phyloP scores from a whole-genome alignment of 805 yeast genomes.

The Cyberlindnera bimundalis region DNA sequence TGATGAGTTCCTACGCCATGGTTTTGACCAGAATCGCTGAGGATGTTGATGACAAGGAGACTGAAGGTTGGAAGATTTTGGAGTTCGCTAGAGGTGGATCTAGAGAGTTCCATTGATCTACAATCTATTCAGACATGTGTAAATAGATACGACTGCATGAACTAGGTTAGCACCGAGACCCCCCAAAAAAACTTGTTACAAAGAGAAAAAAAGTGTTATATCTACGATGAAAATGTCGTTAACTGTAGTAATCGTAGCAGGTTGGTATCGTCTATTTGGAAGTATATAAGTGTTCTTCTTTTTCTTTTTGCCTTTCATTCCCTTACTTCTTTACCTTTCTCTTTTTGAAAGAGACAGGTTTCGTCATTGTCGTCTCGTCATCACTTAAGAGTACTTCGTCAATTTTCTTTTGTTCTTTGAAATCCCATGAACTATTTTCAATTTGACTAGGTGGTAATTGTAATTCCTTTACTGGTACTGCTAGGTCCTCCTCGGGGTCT shows the following conservation, averaged over 20 bases:
- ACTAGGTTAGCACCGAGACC: too few relatives aligned
- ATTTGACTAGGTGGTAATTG: constrained; percentile 17
- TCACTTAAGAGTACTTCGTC: constrained; percentile 15
- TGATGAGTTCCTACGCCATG: constrained; percentile 93
- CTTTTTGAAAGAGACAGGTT: constrained; percentile 21
- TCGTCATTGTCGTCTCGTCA: constrained; percentile 11
- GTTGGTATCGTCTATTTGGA: too few relatives aligned
- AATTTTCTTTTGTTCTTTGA: constrained; percentile 17
- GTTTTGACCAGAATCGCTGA: constrained; percentile 92
- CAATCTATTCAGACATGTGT: not conserved
- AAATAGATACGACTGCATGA: constrained; percentile 14
- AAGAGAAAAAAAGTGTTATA: too few relatives aligned
- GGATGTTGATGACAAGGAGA: constrained; percentile 80
- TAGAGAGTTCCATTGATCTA: constrained; percentile 54
- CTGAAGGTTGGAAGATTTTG: constrained; percentile 96
- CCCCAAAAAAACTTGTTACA: too few relatives aligned
- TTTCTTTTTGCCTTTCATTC: too few relatives aligned
- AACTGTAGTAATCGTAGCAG: too few relatives aligned
- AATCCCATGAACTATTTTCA: constrained; percentile 30
- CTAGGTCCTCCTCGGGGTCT: constrained; percentile 7
- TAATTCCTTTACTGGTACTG: not conserved
- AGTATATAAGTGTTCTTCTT: too few relatives aligned
- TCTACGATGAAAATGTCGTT: not conserved
- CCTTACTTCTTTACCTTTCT: constrained; percentile 14
- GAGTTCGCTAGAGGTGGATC: constrained; percentile 95